Base-by-base conservation (phyloP, 78 protist species). In the Chrysochromulina parva region DNA sequence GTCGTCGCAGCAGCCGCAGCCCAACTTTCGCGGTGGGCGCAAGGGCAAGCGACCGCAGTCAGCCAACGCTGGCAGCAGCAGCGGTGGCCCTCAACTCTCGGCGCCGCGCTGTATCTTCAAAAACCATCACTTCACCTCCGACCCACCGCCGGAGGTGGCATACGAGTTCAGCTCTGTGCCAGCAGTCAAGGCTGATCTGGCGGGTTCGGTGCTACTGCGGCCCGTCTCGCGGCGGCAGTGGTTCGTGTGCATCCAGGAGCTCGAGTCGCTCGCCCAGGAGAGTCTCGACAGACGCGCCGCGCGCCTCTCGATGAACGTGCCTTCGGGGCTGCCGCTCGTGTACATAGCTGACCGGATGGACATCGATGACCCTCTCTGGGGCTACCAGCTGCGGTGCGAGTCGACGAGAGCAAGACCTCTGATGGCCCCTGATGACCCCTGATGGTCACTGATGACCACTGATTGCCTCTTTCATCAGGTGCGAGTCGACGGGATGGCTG, bases 321-420 rank as follows among this genome's bases (percentile, higher is more conserved):
- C 80, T 4, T 71, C 80, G 53, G 80, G 80, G 38, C 85, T 78
- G 62, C 86, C 86, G 16, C 47, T 78, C 48, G 86, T 17, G 24
- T 78, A 78, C 86, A 78, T 78, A 3, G 86, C 86, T 4, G 62
- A 78, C 48, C 86, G 86, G 48, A 52, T 78, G 24, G 86, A 78
- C 47, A 53, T 53, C 4, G 86, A 78, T 50, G 86, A 78, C 47
- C 86, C 86, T 26, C 60, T 78, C n/a, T 78, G 60, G 60, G 86
- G 86, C 24, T 78, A 53, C 62, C 86, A 78, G 17, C 19, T 78
- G 48, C 86, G 86, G 3, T 5, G 22, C 86, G 11, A 1, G 55
- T 38, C 38, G 38, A 38, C 38, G 38, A 38, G 38, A 38, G 38
- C 38, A 38, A 38, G 38, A 38, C 38, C 38, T 38, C 38, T 38